phyloP scores from a whole-genome alignment of 176 grass and related monocot genomes.

The Otatea glauca region DNA sequence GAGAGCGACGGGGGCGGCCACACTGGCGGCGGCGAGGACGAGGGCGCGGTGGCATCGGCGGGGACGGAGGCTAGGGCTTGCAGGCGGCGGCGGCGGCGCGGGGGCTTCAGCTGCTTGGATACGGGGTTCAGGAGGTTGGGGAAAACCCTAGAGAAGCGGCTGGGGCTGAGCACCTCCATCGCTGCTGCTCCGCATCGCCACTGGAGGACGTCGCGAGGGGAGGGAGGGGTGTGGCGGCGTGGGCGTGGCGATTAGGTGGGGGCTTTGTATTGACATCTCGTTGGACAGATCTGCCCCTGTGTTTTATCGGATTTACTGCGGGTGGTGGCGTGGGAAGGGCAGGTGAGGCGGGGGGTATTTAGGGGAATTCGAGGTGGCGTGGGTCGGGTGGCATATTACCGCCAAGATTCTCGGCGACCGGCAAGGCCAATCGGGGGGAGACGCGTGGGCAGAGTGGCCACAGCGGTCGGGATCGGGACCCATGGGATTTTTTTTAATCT shows the following conservation, averaged over 20 bases:
- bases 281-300: background rate
- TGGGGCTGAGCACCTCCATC: slow-evolving; percentile 75
- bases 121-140: slow-evolving; percentile 21
- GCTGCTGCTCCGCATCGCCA: slow-evolving; percentile 77
- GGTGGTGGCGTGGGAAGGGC: accelerated
- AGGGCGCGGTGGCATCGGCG: slow-evolving; percentile 21
- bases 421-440: background rate
- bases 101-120: background rate
- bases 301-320: background rate
- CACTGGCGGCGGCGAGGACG: slow-evolving; percentile 2
- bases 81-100: slow-evolving; percentile 24
- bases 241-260: slow-evolving; percentile 31
- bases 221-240: slow-evolving; percentile 22
- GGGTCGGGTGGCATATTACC: slow-evolving; percentile 45
- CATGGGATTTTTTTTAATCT: too few relatives aligned
- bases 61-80: slow-evolving; percentile 18
- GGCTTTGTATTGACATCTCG: background rate
- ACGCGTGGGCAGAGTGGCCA: background rate
- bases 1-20: background rate
- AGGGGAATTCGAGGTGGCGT: background rate
- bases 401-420: slow-evolving; percentile 43
- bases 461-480: background rate
- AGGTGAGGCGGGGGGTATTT: background rate
- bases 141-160: slow-evolving; percentile 59
- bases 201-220: slow-evolving; percentile 13